phyloP scores from a whole-genome alignment of 257 asterid species.

The Capsicum baccatum region DNA sequence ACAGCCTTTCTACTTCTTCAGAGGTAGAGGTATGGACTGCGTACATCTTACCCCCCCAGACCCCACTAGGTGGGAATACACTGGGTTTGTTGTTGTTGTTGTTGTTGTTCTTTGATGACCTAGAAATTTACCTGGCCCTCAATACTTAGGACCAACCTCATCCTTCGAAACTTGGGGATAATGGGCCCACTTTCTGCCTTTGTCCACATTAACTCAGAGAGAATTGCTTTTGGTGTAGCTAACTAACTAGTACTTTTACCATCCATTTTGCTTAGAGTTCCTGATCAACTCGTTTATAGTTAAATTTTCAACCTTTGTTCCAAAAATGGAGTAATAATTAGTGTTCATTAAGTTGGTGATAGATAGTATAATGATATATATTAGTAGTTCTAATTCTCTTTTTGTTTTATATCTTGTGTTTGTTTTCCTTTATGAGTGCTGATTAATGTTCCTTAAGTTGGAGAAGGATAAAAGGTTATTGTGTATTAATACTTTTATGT shows the following conservation, averaged over 20 bases:
- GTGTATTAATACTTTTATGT: neutral
- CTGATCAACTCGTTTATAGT: neutral
- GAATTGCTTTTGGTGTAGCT: neutral
- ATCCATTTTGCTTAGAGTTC: conserved; percentile 7
- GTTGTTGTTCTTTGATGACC: neutral
- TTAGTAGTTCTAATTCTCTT: neutral
- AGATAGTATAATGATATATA: neutral
- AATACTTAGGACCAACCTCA: neutral
- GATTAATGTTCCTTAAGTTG: neutral
- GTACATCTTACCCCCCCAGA: no score
- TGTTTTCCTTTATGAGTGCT: neutral
- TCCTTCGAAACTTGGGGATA: neutral
- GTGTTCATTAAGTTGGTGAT: conserved; percentile 15
- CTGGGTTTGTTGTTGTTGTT: no score
- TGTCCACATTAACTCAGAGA: neutral
- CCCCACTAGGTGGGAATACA: no score
- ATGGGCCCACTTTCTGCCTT: neutral
- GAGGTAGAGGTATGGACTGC: no score
- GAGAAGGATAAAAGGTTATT: neutral
- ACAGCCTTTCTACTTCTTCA: no score
- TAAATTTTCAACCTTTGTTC: neutral
- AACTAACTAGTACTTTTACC: conserved; percentile 17
- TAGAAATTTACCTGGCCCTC: neutral
- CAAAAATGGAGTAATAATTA: neutral
- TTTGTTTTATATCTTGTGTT: conserved; percentile 10